phyloP scores from a whole-genome alignment of 495 filamentous ascomycete species.

The Penicillium roqueforti region DNA sequence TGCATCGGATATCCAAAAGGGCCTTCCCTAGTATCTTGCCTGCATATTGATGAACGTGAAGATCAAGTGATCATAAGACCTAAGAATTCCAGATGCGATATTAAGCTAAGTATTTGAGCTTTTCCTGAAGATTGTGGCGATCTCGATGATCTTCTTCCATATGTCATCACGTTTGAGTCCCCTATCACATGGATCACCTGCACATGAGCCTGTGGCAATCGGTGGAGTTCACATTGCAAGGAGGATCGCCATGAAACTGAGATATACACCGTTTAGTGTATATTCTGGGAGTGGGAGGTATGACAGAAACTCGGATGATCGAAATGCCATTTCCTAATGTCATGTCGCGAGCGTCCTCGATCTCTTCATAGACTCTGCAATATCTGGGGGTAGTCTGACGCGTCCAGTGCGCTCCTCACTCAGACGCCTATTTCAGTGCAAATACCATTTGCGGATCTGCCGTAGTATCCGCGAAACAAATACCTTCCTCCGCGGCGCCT shows the following conservation, averaged over 20 bases:
- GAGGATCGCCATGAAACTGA: conserved; percentile 3
- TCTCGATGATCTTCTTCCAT: conserved; percentile 7
- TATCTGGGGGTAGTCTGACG: conserved; percentile 9
- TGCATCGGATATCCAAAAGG: conserved; percentile 2
- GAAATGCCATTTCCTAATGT: neutral
- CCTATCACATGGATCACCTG: conserved; percentile 7
- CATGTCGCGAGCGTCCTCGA: neutral
- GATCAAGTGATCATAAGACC: conserved; percentile 6
- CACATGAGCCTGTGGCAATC: conserved; percentile 1
- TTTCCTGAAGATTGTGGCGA: conserved; percentile 6
- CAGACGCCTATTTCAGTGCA: conserved; percentile 22
- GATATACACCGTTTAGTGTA: conserved; percentile 1
- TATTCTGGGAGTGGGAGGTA: neutral
- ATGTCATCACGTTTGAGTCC: neutral
- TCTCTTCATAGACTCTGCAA: neutral
- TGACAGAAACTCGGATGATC: neutral
- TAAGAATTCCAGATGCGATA: neutral
- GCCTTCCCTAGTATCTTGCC: neutral
- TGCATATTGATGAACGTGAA: neutral
- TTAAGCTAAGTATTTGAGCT: neutral
- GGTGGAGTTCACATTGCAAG: neutral
- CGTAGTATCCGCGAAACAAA: conserved; percentile 49
- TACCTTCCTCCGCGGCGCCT: conserved; percentile 42
- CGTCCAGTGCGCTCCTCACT: conserved; percentile 1
- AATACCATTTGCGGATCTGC: conserved; percentile 42